Percentiles rank a stretch among this genome's conserved stretches.
These are phyloP conservation scores for Colletotrichum nymphaeae DNA, from an alignment of 2,329 filamentous ascomycete species.

Conservation along the genomic window DNA sequence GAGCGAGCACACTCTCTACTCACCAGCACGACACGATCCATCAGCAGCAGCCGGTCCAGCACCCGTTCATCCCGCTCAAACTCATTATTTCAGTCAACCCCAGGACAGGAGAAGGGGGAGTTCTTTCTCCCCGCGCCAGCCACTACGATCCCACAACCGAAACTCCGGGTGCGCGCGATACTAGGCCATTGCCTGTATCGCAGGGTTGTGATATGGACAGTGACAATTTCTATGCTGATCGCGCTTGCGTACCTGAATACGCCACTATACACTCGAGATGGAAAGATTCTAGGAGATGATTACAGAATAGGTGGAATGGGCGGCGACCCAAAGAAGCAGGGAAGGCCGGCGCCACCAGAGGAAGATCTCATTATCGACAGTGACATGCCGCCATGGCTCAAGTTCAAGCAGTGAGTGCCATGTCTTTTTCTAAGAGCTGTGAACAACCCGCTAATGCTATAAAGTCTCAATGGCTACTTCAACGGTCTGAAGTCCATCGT, in stretches of 20 bases:
- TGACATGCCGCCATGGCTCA: slow-evolving; percentile 52
- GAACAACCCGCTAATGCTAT: slow-evolving; percentile 21
- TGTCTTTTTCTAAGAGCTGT: not conserved
- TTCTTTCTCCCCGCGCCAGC: slow-evolving; percentile 33
- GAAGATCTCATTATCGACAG: slow-evolving; percentile 45
- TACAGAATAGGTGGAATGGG: slow-evolving; percentile 26
- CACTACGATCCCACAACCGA: slow-evolving; percentile 40
- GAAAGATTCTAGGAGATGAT: slow-evolving; percentile 38
- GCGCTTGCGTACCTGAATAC: slow-evolving; percentile 53
- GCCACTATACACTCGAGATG: slow-evolving; percentile 37
- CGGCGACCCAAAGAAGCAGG: slow-evolving; percentile 28
- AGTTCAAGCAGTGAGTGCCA: slow-evolving; percentile 54
- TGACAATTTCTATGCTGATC: slow-evolving; percentile 54
- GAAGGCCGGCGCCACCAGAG: slow-evolving; percentile 50
- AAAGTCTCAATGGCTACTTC: slow-evolving; percentile 83
- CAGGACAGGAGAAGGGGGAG: slow-evolving; percentile 32
- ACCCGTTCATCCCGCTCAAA: slow-evolving; percentile 37
- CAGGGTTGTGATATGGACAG: slow-evolving; percentile 62
- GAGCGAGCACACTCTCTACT: slow-evolving; percentile 37
- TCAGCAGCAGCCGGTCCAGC: slow-evolving; percentile 34
- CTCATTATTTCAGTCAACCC: slow-evolving; percentile 24
- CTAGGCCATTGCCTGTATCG: slow-evolving; percentile 65
- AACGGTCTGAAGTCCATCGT: slow-evolving; percentile 81
- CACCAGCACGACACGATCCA: slow-evolving; percentile 33
- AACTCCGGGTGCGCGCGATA: slow-evolving; percentile 55